phyloP scores from a whole-genome alignment of 192 early-diverging fungal species.

The Entophlyctis luteolus region DNA sequence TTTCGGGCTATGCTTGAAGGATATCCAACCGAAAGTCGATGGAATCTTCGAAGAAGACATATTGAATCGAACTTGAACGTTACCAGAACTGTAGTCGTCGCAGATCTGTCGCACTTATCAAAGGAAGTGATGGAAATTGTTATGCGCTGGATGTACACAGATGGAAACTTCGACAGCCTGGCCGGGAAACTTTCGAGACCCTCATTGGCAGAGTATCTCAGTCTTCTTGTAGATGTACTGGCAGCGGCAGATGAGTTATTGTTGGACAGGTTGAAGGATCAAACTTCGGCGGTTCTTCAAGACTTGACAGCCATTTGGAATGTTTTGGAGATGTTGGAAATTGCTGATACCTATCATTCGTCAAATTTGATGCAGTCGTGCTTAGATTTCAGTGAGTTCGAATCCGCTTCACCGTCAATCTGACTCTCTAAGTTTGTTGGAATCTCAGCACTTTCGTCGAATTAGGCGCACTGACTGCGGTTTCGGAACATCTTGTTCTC shows the following conservation, averaged over 20 bases:
- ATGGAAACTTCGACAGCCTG: conserved; percentile 17
- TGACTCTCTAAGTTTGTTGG: conserved; percentile 20
- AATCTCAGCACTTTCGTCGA: conserved; percentile 38
- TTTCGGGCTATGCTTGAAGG: conserved; percentile 56
- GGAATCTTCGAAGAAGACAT: conserved; percentile 33
- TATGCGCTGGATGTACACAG: conserved; percentile 55
- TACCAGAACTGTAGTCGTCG: conserved; percentile 19
- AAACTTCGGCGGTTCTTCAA: conserved; percentile 26
- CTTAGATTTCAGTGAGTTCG: conserved; percentile 43
- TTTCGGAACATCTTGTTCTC: conserved; percentile 18
- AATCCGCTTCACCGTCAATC: background rate
- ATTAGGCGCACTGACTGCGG: conserved; percentile 8
- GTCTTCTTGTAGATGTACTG: conserved; percentile 54
- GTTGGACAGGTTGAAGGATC: conserved; percentile 39
- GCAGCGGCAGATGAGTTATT: conserved; percentile 64
- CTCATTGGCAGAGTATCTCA: conserved; percentile 44
- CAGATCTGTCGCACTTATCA: conserved; percentile 52
- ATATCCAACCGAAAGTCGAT: conserved; percentile 44
- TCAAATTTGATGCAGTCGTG: conserved; percentile 48
- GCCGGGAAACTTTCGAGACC: conserved; percentile 38
- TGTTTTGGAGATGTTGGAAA: conserved; percentile 51
- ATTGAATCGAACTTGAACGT: background rate
- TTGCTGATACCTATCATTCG: conserved; percentile 51
- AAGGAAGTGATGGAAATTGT: conserved; percentile 50
- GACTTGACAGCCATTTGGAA: conserved; percentile 42